Evolutionary conservation across 1,139 yeast genomes (phyloP).

Genomic region (Candida sanyaensis): DNA sequence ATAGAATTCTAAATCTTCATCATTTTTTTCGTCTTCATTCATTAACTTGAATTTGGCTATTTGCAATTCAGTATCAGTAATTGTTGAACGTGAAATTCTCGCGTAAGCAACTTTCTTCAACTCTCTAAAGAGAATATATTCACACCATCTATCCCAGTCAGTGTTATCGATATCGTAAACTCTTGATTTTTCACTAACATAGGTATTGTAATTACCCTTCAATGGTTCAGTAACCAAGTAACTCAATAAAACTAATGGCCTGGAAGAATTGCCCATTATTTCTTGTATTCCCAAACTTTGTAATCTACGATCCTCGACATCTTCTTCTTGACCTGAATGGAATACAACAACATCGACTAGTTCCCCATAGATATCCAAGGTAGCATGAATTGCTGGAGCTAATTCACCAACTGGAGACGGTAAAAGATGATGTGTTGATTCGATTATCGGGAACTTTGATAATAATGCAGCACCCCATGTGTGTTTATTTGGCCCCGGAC

Average conservation of each 20-base stretch:
- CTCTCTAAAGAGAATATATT: conserved; percentile 86
- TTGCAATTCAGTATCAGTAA: conserved; percentile 96
- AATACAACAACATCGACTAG: conserved; percentile 89
- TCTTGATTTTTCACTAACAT: conserved; percentile 79
- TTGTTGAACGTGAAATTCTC: conserved; percentile 87
- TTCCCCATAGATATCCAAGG: conserved; percentile 86
- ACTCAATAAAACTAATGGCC: conserved; percentile 82
- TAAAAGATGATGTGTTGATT: conserved; percentile 85
- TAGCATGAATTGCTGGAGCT: conserved; percentile 98
- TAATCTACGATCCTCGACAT: conserved; percentile 85
- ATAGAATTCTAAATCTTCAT: conserved; percentile 41
- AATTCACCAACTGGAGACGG: conserved; percentile 97
- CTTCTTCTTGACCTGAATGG: conserved; percentile 99
- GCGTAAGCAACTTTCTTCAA: conserved; percentile 91
- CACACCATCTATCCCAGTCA: conserved; percentile 99
- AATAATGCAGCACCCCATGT: conserved; percentile 97
- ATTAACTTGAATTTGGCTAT: conserved; percentile 85
- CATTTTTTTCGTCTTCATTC: conserved; percentile 38
- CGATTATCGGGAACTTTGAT: conserved; percentile 90
- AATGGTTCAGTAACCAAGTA: conserved; percentile 87
- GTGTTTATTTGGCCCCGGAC: conserved; percentile 97
- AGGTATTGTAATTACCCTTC: conserved; percentile 88
- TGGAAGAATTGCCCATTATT: conserved; percentile 74
- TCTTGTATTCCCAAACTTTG: conserved; percentile 78
- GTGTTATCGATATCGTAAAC: conserved; percentile 92